Conservation (phyloP, 176 grass and related monocot genomes). For the Microstegium vimineum region DNA sequence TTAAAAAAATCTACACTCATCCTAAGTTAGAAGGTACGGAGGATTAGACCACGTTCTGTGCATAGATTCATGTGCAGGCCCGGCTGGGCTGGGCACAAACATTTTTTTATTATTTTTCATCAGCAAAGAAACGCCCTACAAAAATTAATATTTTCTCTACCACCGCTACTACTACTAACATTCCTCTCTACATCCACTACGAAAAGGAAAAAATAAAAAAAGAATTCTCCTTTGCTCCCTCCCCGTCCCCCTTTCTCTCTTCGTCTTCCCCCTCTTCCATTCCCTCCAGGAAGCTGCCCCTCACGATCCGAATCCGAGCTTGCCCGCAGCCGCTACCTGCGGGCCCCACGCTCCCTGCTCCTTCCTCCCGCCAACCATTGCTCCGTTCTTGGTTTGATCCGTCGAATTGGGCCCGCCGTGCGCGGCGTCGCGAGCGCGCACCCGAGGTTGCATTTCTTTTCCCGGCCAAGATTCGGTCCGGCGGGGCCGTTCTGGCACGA, state of each 20-base stretch:
- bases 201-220: neutral
- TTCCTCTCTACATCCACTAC: conserved; percentile 17
- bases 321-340: neutral
- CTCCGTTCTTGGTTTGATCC: neutral
- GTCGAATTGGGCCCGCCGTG: conserved; percentile 22
- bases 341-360: neutral
- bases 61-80: conserved; percentile 11
- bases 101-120: neutral
- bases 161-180: conserved; percentile 15
- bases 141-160: neutral
- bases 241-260: neutral
- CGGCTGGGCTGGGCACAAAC: neutral
- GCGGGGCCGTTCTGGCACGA: neutral
- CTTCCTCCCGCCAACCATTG: neutral
- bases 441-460: conserved; percentile 6
- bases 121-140: neutral
- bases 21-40: too few relatives aligned
- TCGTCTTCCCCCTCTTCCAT: neutral
- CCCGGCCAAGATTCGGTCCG: conserved; percentile 25
- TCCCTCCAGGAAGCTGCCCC: conserved; percentile 1
- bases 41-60: neutral
- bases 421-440: conserved; percentile 17
- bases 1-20: too few relatives aligned
- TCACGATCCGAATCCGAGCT: conserved; percentile 42
- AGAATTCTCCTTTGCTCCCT: neutral